Base-by-base conservation (phyloP, 2,329 filamentous ascomycete species). In the Aspergillus floridensis region DNA sequence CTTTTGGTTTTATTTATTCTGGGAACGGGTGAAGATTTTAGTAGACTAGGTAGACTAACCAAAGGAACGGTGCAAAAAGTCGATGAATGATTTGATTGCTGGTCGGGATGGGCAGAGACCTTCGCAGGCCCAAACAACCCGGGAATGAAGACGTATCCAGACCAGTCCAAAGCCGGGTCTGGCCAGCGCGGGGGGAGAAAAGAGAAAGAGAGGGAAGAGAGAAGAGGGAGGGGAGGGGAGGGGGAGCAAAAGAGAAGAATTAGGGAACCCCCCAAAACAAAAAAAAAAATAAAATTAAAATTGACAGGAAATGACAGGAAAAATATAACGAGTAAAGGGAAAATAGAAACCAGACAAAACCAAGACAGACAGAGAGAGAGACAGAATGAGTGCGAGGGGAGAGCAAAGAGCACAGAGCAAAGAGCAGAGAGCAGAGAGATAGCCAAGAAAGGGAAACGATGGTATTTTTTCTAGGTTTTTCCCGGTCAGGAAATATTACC, bases 111-210 rank as follows among this genome's bases (percentile, higher is more conserved):
- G 50, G 50, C 31, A 50, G 49, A 58, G 31, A 58, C 48, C 38
- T 41, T 46, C 35, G 49, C 32, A 19, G 46, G 56, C 46, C 56
- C 56, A 59, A 59, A 59, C 57, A 49, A 59, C 49, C 53, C 56
- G 53, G 59, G 59, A 62, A 62, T 60, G 58, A 60, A 59, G 57
- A 59, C 49, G 58, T 60, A 65, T 61, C 63, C 60, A 63, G 63
- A 63, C 61, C 60, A 57, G 57, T 63, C 62, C 58, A 62, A 55
- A 55, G 62, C 55, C 49, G 38, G 62, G 58, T 62, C 65, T 66
- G 60, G 65, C 65, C 65, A 66, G 60, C 63, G 65, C 65, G 63
- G 65, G 65, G 65, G 64, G 35, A 24, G 26, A 19, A n/a, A 46
- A 44, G 49, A 48, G 24, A 31, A 35, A 52, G 35, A 44, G 35